Conservation (phyloP, 495 filamentous ascomycete genomes). For the Daldinia caldariorum region DNA sequence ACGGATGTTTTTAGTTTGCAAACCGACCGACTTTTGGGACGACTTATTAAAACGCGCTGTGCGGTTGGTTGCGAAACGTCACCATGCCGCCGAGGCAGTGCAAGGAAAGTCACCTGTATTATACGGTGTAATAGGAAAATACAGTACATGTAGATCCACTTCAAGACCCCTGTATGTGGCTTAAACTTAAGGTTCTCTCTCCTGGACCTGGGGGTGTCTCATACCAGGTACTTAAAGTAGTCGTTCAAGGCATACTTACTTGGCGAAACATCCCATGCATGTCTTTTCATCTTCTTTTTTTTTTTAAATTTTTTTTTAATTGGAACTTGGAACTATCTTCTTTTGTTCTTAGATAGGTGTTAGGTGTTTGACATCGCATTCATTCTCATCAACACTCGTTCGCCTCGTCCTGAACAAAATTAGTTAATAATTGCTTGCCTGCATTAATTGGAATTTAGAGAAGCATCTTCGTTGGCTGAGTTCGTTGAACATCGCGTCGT, state of each 20-base stretch:
- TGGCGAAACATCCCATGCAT: conserved; percentile 25
- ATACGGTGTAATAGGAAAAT: too few relatives aligned
- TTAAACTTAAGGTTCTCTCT: conserved; percentile 30
- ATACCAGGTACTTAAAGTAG: too few relatives aligned
- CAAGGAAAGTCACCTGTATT: conserved; percentile 7
- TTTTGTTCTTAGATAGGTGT: not conserved
- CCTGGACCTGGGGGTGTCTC: conserved; percentile 26
- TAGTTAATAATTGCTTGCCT: conserved; percentile 12
- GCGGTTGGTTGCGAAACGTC: conserved; percentile 31
- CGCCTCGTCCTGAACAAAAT: conserved; percentile 1
- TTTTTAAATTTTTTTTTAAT: too few relatives aligned
- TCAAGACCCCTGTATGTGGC: conserved; percentile 32
- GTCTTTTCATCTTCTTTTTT: conserved; percentile 13
- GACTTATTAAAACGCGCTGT: conserved; percentile 14
- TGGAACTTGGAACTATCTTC: conserved; percentile 1
- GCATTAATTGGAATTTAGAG: conserved; percentile 20
- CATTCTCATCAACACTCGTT: conserved; percentile 14
- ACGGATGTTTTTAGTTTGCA: conserved; percentile 6
- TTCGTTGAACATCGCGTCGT: conserved; percentile 5
- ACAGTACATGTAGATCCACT: conserved; percentile 1
- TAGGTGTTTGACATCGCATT: conserved; percentile 7
- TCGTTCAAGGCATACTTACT: conserved; percentile 17
- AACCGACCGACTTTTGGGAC: conserved; percentile 15
- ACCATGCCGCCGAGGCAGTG: conserved; percentile 33
- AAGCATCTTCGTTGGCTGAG: conserved; percentile 12